Percentiles rank a stretch among this genome's conserved stretches.
Conservation (phyloP, 805 yeast species). For the Lachancea fermentati region DNA sequence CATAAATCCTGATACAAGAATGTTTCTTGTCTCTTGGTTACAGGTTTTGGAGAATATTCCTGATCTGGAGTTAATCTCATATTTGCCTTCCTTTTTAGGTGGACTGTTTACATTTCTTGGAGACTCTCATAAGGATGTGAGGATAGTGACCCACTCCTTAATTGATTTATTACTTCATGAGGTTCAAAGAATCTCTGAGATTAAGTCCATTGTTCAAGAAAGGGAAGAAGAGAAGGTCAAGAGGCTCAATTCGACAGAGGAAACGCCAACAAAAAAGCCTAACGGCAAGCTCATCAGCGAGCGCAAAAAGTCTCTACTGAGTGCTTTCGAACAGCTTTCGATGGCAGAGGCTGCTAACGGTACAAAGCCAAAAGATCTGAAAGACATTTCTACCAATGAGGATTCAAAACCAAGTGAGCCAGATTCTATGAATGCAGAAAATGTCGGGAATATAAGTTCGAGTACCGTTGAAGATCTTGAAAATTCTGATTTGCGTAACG, state of each 20-base stretch:
- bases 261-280: constrained; percentile 24
- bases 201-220: constrained; percentile 48
- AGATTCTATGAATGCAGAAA: neutral
- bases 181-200: constrained; percentile 66
- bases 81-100: constrained; percentile 82
- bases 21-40: constrained; percentile 90
- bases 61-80: constrained; percentile 79
- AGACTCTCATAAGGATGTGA: constrained; percentile 79
- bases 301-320: constrained; percentile 28
- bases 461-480: constrained; percentile 2
- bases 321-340: constrained; percentile 22
- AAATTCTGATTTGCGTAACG: constrained; percentile 32
- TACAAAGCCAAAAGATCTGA: neutral
- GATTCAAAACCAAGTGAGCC: constrained; percentile 5
- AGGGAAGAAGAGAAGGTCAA: constrained; percentile 17
- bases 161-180: constrained; percentile 73
- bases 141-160: constrained; percentile 77
- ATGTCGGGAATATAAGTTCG: neutral
- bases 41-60: constrained; percentile 90
- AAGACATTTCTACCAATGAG: neutral
- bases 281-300: constrained; percentile 30
- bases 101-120: constrained; percentile 72
- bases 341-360: constrained; percentile 4
- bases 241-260: constrained; percentile 17
- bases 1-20: constrained; percentile 86